phyloP scores from a whole-genome alignment of 345 rosid species.

The Eucalyptus rudis region DNA sequence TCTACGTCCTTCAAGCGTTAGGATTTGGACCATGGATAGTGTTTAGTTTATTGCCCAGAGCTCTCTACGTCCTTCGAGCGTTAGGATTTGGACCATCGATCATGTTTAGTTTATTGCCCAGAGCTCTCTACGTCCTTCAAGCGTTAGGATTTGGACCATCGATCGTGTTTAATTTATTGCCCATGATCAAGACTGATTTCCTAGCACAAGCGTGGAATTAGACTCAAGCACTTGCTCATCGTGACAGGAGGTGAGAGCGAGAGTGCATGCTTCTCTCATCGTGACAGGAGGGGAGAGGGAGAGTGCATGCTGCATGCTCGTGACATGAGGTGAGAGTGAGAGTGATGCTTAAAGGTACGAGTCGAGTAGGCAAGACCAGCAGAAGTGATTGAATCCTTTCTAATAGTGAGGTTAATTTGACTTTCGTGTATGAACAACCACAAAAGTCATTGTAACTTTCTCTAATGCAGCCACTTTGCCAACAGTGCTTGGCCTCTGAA shows the following conservation, averaged over 20 bases:
- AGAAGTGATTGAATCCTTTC: not conserved
- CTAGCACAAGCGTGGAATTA: not conserved
- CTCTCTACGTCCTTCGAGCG: not conserved
- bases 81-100: not conserved
- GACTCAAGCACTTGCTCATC: not conserved
- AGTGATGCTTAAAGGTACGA: not conserved
- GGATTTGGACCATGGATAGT: not conserved
- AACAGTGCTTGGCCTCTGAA: not conserved
- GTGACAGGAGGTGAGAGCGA: not conserved
- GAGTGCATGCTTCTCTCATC: not conserved
- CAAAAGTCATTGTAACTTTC: not conserved
- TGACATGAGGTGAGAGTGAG: not conserved
- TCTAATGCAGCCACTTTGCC: not conserved
- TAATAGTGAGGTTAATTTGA: not conserved
- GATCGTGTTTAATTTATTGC: not conserved
- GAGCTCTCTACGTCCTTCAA: not conserved
- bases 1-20: not conserved
- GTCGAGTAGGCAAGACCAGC: not conserved
- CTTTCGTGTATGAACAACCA: not conserved
- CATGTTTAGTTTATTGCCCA: not conserved
- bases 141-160: not conserved
- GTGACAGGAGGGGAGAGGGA: not conserved
- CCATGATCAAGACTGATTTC: not conserved
- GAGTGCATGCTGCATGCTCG: not conserved
- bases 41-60: not conserved